Evolutionary conservation across 1,284 basidiomycete species (phyloP).

Genomic region (Apiotrichum porosum): DNA sequence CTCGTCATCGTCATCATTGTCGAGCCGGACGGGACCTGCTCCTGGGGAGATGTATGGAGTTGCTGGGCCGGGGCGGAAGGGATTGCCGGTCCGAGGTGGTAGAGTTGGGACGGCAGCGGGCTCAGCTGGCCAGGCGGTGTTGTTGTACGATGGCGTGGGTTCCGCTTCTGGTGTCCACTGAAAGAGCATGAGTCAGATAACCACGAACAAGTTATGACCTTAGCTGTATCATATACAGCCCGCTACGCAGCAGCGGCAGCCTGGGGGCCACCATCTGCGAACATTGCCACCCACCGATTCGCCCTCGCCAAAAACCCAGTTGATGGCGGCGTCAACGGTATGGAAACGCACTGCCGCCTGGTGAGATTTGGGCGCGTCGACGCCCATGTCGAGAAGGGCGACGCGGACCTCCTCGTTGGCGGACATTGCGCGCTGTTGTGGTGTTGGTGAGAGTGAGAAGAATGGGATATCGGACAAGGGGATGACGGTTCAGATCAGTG

Average conservation of each 20-base stretch:
- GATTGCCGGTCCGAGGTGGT: slow-evolving; percentile 11
- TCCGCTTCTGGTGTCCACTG: slow-evolving; percentile 8
- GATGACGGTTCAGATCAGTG: background rate
- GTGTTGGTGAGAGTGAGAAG: background rate
- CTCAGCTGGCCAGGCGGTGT: background rate
- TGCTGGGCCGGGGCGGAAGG: slow-evolving; percentile 24
- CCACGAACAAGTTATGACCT: background rate
- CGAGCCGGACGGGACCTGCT: too few species aligned
- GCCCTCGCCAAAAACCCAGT: slow-evolving; percentile 46
- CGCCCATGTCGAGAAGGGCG: slow-evolving; percentile 36
- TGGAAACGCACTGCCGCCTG: slow-evolving; percentile 34
- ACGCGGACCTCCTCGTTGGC: slow-evolving; percentile 20
- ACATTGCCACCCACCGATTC: slow-evolving; percentile 23
- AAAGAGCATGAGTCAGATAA: background rate
- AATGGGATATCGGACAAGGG: background rate
- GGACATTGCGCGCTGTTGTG: too few species aligned
- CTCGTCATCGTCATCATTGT: slow-evolving; percentile 26
- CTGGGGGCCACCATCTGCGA: too few species aligned
- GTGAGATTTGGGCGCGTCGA: slow-evolving; percentile 27
- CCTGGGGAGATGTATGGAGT: too few species aligned
- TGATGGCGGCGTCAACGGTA: slow-evolving; percentile 34
- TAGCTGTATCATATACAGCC: background rate
- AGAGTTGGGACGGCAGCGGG: slow-evolving; percentile 1
- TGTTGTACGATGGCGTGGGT: background rate
- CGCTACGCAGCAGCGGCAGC: too few species aligned